phyloP scores from a whole-genome alignment of 2,329 filamentous ascomycete species.

The Ascochyta fabae region DNA sequence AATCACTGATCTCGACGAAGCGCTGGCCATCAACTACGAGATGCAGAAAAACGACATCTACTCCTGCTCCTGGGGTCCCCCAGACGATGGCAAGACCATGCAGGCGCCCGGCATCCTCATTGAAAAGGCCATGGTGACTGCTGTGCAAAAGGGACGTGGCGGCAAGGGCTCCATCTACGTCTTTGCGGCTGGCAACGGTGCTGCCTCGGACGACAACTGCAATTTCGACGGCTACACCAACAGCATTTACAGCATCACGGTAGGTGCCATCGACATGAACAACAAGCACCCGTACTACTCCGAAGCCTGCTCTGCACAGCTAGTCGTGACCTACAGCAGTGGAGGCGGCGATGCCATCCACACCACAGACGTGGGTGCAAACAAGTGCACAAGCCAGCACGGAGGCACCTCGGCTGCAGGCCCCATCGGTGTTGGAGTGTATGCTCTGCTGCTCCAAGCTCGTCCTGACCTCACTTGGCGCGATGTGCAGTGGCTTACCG shows the following conservation, averaged over 20 bases:
- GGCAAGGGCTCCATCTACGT: slow-evolving; percentile 92
- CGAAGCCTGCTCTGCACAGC: slow-evolving; percentile 91
- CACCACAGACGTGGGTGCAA: slow-evolving; percentile 89
- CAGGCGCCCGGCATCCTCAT: slow-evolving; percentile 91
- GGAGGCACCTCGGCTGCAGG: slow-evolving; percentile 96
- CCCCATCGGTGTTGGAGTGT: slow-evolving; percentile 88
- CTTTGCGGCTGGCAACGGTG: slow-evolving; percentile 95
- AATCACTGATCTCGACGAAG: slow-evolving; percentile 92
- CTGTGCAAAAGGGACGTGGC: slow-evolving; percentile 82
- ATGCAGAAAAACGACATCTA: slow-evolving; percentile 94
- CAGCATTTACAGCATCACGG: slow-evolving; percentile 98
- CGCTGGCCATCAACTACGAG: slow-evolving; percentile 88
- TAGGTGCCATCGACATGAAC: slow-evolving; percentile 87
- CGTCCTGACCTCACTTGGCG: slow-evolving; percentile 91
- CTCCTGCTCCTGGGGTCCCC: slow-evolving; percentile 97
- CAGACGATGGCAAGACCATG: slow-evolving; percentile 93
- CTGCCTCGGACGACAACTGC: slow-evolving; percentile 87
- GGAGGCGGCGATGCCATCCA: slow-evolving; percentile 89
- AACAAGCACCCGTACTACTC: slow-evolving; percentile 95
- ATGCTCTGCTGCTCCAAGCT: slow-evolving; percentile 83
- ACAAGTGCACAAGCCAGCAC: slow-evolving; percentile 80
- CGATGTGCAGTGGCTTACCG: slow-evolving; percentile 89
- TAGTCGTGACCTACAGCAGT: slow-evolving; percentile 96
- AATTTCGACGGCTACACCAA: slow-evolving; percentile 99
- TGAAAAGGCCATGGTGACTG: slow-evolving; percentile 87